phyloP scores from a whole-genome alignment of 129 eudicot species.

The Centrapalus pauciflorus region DNA sequence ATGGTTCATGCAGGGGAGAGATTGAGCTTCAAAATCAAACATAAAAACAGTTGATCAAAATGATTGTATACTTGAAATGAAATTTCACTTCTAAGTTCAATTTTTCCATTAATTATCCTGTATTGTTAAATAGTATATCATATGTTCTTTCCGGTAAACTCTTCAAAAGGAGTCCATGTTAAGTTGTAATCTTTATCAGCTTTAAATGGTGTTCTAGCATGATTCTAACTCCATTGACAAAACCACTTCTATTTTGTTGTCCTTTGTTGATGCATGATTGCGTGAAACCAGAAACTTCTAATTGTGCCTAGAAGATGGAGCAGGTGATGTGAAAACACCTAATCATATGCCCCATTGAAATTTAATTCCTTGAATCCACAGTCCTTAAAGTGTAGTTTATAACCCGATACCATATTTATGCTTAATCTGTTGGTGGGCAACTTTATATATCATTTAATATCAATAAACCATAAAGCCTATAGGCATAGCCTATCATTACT shows the following conservation, averaged over 20 bases:
- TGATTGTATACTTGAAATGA: neutral
- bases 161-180: neutral
- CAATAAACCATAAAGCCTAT: neutral
- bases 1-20: neutral
- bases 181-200: slow-evolving; percentile 1
- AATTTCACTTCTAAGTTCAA: neutral
- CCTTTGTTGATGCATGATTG: neutral
- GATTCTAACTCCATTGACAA: slow-evolving; percentile 1
- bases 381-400: neutral
- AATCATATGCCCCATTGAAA: neutral
- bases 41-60: neutral
- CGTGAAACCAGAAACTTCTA: neutral
- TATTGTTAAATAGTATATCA: neutral
- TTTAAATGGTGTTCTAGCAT: neutral
- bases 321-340: neutral
- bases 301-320: neutral
- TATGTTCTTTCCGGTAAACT: slow-evolving; percentile 8
- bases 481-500: neutral
- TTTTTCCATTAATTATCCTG: neutral
- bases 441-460: neutral
- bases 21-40: neutral
- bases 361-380: neutral
- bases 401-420: neutral
- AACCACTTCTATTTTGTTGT: neutral
- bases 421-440: neutral